Conservation (phyloP, 345 rosid species). For the Camelina laxa region DNA sequence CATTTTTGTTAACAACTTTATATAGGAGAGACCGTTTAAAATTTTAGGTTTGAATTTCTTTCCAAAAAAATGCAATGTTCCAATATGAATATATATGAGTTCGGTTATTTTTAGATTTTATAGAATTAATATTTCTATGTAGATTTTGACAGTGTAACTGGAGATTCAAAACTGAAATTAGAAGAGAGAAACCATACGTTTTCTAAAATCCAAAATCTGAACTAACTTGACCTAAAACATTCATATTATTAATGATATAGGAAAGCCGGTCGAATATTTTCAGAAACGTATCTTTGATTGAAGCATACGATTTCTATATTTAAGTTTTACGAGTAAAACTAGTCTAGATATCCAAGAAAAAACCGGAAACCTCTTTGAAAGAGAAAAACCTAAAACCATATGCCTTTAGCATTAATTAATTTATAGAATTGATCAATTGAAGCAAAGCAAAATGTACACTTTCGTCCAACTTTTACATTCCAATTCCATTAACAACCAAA, state of each 20-base stretch:
- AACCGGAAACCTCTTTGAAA: conserved; percentile 8
- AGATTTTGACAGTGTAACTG: neutral
- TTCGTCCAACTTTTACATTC: conserved; percentile 36
- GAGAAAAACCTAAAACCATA: conserved; percentile 25
- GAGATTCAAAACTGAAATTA: neutral
- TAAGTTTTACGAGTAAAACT: neutral
- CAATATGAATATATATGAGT: neutral
- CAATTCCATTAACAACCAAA: conserved; percentile 37
- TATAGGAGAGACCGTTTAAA: neutral
- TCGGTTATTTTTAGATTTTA: neutral
- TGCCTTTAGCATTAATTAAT: conserved; percentile 26
- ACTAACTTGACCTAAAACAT: neutral
- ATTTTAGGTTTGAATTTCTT: neutral
- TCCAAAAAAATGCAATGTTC: neutral
- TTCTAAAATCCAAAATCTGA: neutral
- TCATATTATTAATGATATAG: neutral
- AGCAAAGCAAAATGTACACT: conserved; percentile 41
- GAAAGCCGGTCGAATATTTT: neutral
- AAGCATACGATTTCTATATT: neutral
- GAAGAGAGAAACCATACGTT: neutral
- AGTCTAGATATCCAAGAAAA: neutral
- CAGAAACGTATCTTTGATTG: neutral
- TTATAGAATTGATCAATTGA: conserved; percentile 1
- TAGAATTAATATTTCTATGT: neutral
- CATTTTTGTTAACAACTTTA: neutral